Conservation (phyloP, 805 yeast genomes). For the Wickerhamiella australiensis region DNA sequence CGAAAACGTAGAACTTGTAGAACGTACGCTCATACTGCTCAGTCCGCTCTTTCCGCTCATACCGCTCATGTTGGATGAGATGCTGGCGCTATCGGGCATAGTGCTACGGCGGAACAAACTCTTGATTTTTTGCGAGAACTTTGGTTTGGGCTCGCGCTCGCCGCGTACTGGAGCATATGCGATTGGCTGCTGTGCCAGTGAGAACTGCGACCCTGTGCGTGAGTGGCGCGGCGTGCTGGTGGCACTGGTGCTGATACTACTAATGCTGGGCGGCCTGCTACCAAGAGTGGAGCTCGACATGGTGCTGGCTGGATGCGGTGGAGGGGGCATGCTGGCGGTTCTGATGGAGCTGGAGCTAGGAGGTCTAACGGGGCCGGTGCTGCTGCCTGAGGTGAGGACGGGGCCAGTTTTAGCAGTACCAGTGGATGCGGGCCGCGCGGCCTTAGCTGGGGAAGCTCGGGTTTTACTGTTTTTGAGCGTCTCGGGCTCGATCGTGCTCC, state of each 20-base stretch:
- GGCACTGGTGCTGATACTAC: background rate
- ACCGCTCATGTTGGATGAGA: slow-evolving; percentile 9
- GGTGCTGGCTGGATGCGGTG: background rate
- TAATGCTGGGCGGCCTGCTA: background rate
- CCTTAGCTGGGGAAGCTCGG: background rate
- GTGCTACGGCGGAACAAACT: background rate
- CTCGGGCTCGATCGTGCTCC: background rate
- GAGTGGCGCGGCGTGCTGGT: background rate
- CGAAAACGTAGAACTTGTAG: slow-evolving; percentile 24
- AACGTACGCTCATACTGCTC: slow-evolving; percentile 22
- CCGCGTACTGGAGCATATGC: slow-evolving; percentile 6
- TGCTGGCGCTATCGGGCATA: background rate
- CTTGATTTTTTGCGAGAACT: slow-evolving; percentile 9
- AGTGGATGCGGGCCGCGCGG: background rate
- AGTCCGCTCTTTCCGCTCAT: slow-evolving; percentile 5
- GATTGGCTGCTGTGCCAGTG: background rate
- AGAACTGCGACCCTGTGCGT: background rate
- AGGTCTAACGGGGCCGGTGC: background rate
- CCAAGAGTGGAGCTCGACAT: background rate
- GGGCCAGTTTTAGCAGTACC: slow-evolving; percentile 5
- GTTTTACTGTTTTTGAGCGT: background rate
- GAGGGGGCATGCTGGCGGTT: background rate
- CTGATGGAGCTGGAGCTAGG: background rate
- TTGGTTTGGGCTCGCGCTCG: slow-evolving; percentile 3
- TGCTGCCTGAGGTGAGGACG: background rate